Conservation (phyloP, 2,329 filamentous ascomycete genomes). For the Stemphylium beticola region DNA sequence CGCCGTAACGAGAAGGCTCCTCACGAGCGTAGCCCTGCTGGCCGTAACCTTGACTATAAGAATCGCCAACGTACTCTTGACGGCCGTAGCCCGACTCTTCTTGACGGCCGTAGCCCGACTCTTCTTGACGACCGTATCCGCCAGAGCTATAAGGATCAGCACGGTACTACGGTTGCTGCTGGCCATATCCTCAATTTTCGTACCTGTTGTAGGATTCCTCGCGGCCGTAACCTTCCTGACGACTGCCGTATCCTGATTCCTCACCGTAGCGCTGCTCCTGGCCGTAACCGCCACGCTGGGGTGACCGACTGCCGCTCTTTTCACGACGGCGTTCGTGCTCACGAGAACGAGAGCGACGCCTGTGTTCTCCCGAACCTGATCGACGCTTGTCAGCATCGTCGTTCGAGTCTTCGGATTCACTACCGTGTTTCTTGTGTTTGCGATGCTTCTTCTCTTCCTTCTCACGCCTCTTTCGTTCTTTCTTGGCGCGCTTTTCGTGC, state of each 20-base stretch:
- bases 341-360: constrained; percentile 18
- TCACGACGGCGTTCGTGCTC: constrained; percentile 24
- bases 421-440: constrained; percentile 22
- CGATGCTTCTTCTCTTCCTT: constrained; percentile 28
- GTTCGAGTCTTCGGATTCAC: constrained; percentile 15
- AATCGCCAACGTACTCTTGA: neutral
- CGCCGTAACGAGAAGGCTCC: neutral
- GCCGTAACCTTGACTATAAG: neutral
- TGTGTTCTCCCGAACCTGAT: constrained; percentile 25
- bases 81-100: constrained; percentile 10
- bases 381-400: constrained; percentile 30
- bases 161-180: neutral
- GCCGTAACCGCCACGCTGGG: constrained; percentile 33
- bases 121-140: constrained; percentile 12
- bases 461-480: constrained; percentile 30
- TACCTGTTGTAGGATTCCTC: constrained; percentile 9
- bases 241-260: constrained; percentile 17
- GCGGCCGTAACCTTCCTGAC: constrained; percentile 16
- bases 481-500: constrained; percentile 26
- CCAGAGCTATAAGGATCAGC: constrained; percentile 6
- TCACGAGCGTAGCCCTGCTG: constrained; percentile 2
- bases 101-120: constrained; percentile 11
- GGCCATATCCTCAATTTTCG: constrained; percentile 1
- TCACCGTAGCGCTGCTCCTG: constrained; percentile 35
- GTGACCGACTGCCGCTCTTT: constrained; percentile 30